These are phyloP conservation scores for Ustilago trichophora DNA, from an alignment of 1,284 basidiomycete genomes.

Conservation along the genomic window DNA sequence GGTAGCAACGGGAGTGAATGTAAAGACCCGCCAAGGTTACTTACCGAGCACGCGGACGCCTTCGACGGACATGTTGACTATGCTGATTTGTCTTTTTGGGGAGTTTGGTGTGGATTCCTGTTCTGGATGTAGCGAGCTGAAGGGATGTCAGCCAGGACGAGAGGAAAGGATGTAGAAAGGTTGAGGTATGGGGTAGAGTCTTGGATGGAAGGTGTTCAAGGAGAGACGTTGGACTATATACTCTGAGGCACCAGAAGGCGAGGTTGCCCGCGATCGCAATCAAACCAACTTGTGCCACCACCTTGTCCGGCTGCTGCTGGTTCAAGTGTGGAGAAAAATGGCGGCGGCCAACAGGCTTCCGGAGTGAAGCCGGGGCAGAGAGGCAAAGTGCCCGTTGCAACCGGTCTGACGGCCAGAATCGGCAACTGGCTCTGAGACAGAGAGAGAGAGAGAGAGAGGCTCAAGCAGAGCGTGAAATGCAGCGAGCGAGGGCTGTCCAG, in stretches of 20 bases:
- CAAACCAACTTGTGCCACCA: no score
- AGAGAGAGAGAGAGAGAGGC: background rate
- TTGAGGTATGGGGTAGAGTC: background rate
- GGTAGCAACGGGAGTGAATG: no score
- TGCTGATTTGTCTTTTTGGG: background rate
- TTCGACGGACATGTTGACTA: constrained; percentile 62
- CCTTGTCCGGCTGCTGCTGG: no score
- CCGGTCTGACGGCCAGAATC: constrained; percentile 12
- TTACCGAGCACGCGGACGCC: constrained; percentile 64
- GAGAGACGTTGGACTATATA: constrained; percentile 36
- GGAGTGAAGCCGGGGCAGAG: background rate
- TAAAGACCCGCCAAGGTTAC: constrained; percentile 16
- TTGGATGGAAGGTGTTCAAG: background rate
- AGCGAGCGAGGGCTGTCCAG: constrained; percentile 6
- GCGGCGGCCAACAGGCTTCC: background rate
- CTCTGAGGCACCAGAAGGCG: constrained; percentile 6
- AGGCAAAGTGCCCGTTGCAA: constrained; percentile 8
- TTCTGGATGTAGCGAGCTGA: background rate
- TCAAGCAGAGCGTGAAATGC: constrained; percentile 19
- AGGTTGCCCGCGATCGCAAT: constrained; percentile 1
- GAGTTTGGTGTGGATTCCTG: background rate
- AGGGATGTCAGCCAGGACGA: background rate
- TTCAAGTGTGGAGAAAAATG: constrained; percentile 11
- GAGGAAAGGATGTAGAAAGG: background rate
- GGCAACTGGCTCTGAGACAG: constrained; percentile 2